Percentiles rank a stretch among this genome's conserved stretches.
phyloP scores from a whole-genome alignment of 2,329 filamentous ascomycete genomes.

The Pseudogymnoascus sp. region DNA sequence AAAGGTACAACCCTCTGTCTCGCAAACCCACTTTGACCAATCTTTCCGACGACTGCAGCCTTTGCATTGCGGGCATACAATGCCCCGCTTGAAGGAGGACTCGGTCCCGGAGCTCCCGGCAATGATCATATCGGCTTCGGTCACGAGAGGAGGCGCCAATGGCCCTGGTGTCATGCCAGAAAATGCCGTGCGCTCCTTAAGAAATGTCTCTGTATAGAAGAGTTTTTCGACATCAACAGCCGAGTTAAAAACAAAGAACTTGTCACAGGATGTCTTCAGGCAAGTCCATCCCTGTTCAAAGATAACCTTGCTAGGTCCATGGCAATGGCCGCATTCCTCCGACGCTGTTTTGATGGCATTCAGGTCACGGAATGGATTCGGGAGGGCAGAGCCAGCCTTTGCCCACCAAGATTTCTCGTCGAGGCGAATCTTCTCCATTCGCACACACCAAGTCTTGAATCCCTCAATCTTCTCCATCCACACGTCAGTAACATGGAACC shows the following conservation, averaged over 20 bases:
- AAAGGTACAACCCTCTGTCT: slow-evolving; percentile 42
- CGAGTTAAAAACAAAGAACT: slow-evolving; percentile 39
- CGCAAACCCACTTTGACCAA: slow-evolving; percentile 57
- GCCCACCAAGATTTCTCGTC: slow-evolving; percentile 51
- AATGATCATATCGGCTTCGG: slow-evolving; percentile 26
- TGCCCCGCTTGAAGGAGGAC: slow-evolving; percentile 47
- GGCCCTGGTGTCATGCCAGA: slow-evolving; percentile 31
- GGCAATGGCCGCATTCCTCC: slow-evolving; percentile 35
- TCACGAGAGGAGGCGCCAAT: slow-evolving; percentile 31
- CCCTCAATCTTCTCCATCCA: slow-evolving; percentile 51
- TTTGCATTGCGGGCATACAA: slow-evolving; percentile 57
- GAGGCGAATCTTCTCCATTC: slow-evolving; percentile 55
- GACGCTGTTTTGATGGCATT: slow-evolving; percentile 17
- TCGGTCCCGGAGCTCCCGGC: slow-evolving; percentile 37
- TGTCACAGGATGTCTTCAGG: slow-evolving; percentile 39
- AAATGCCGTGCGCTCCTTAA: slow-evolving; percentile 43
- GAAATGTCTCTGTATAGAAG: slow-evolving; percentile 47
- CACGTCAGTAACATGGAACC: slow-evolving; percentile 58
- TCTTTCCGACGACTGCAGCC: slow-evolving; percentile 51
- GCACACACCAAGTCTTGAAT: slow-evolving; percentile 41
- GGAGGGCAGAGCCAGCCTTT: slow-evolving; percentile 26
- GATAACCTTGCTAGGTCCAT: slow-evolving; percentile 29
- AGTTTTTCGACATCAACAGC: slow-evolving; percentile 27
- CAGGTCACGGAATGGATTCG: slow-evolving; percentile 24
- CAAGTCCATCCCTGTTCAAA: slow-evolving; percentile 50